phyloP scores from a whole-genome alignment of 306 rosid genomes.

The Quercus berberidifolia region DNA sequence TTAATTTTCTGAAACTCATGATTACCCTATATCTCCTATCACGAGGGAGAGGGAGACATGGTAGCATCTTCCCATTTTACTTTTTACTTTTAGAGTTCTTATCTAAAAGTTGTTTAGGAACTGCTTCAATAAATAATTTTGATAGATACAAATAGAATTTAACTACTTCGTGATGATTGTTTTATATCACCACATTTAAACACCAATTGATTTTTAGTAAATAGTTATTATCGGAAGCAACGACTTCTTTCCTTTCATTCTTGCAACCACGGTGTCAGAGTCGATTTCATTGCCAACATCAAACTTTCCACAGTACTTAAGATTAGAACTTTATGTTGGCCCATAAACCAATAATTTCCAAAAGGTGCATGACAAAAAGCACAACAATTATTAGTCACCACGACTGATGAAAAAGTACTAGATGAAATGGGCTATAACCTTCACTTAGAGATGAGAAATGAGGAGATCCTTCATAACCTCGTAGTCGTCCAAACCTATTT shows the following conservation, averaged over 20 bases:
- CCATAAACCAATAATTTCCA: background rate
- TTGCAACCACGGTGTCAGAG: background rate
- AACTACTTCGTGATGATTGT: too few species aligned
- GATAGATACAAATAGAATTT: too few species aligned
- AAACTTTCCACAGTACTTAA: background rate
- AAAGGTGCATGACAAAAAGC: too few species aligned
- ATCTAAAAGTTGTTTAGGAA: too few species aligned
- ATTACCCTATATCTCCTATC: too few species aligned
- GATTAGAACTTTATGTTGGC: background rate
- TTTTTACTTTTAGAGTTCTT: too few species aligned
- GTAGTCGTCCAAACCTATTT: conserved; percentile 60
- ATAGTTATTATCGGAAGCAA: background rate
- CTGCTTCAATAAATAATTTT: too few species aligned
- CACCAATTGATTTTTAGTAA: too few species aligned
- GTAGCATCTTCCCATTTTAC: too few species aligned
- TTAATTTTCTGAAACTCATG: too few species aligned
- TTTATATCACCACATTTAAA: fast-evolving
- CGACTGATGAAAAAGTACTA: background rate
- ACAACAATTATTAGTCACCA: too few species aligned
- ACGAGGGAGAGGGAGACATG: too few species aligned
- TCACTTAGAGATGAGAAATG: conserved; percentile 68
- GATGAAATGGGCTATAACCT: conserved; percentile 7
- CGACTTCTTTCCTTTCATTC: background rate
- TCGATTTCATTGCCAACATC: background rate
- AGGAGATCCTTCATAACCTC: conserved; percentile 75